A percentile compares a stretch with the other conserved stretches of the same genome.
Conservation (phyloP, 768 basidiomycete species). For the Phlebiopsis flavidoalba region DNA sequence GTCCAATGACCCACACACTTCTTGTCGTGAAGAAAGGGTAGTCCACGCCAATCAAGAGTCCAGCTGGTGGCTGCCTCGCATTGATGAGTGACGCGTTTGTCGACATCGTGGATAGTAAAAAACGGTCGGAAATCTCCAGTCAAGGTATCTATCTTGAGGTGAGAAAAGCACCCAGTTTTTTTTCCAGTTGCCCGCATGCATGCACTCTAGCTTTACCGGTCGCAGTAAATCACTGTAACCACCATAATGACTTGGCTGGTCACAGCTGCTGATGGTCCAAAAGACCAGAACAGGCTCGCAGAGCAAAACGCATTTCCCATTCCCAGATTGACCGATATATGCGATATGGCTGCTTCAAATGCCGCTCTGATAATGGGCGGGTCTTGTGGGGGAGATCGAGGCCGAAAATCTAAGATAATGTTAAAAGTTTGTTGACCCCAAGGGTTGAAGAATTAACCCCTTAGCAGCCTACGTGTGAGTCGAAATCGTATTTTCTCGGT, state of each 20-base stretch:
- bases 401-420: slow-evolving; percentile 55
- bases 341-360: slow-evolving; percentile 59
- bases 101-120: slow-evolving; percentile 94
- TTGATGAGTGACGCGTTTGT: slow-evolving; percentile 72
- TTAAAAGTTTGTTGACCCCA: background rate
- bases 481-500: slow-evolving; percentile 4
- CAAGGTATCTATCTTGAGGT: slow-evolving; percentile 58
- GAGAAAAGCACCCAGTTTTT: background rate
- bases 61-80: slow-evolving; percentile 72
- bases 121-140: slow-evolving; percentile 88
- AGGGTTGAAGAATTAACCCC: background rate
- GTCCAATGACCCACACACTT: slow-evolving; percentile 85
- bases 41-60: slow-evolving; percentile 80
- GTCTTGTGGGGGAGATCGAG: slow-evolving; percentile 49
- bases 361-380: slow-evolving; percentile 55
- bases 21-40: slow-evolving; percentile 77
- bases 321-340: slow-evolving; percentile 92
- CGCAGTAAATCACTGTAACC: slow-evolving; percentile 83
- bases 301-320: slow-evolving; percentile 91
- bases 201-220: slow-evolving; percentile 56
- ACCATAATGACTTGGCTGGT: slow-evolving; percentile 91
- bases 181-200: too few relatives aligned
- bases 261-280: slow-evolving; percentile 70
- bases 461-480: slow-evolving; percentile 5
- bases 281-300: slow-evolving; percentile 88